Evolutionary conservation across 2,329 filamentous ascomycete species (phyloP).

Genomic region (Bisporella sp.): DNA sequence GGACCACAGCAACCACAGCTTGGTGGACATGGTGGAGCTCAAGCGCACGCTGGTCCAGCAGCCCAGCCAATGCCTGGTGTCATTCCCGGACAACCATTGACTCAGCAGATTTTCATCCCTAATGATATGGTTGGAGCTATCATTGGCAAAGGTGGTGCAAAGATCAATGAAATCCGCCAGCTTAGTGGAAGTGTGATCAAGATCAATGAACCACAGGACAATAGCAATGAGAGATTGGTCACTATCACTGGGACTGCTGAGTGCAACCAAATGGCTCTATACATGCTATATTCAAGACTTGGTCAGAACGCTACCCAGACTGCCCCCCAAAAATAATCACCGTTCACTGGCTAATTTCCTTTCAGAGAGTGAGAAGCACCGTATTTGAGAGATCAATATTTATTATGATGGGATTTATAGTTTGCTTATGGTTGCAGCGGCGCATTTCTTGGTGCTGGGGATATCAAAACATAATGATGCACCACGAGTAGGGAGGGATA

Average conservation of each 20-base stretch:
- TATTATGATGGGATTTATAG: no score
- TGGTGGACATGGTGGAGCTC: slow-evolving; percentile 55
- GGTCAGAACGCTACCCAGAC: slow-evolving; percentile 47
- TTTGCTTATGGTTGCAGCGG: no score
- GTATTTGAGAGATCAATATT: slow-evolving; percentile 40
- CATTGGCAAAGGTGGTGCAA: slow-evolving; percentile 95
- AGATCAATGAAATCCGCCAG: slow-evolving; percentile 99
- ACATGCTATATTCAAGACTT: slow-evolving; percentile 97
- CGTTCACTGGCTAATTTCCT: slow-evolving; percentile 11
- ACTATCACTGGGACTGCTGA: slow-evolving; percentile 97
- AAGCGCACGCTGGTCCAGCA: slow-evolving; percentile 61
- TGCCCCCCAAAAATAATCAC: not conserved
- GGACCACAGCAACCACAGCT: slow-evolving; percentile 72
- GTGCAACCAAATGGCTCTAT: slow-evolving; percentile 99
- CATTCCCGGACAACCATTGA: slow-evolving; percentile 77
- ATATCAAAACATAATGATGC: no score
- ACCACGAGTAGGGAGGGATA: no score
- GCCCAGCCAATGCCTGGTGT: slow-evolving; percentile 69
- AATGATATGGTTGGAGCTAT: slow-evolving; percentile 99
- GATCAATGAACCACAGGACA: slow-evolving; percentile 98
- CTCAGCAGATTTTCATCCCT: slow-evolving; percentile 97
- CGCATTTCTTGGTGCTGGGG: no score
- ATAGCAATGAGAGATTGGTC: slow-evolving; percentile 95
- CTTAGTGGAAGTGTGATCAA: slow-evolving; percentile 98
- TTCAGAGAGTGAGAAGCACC: slow-evolving; percentile 70